These are phyloP conservation scores for Nakazawaea populi DNA, from an alignment of 805 yeast genomes.

Conservation along the genomic window DNA sequence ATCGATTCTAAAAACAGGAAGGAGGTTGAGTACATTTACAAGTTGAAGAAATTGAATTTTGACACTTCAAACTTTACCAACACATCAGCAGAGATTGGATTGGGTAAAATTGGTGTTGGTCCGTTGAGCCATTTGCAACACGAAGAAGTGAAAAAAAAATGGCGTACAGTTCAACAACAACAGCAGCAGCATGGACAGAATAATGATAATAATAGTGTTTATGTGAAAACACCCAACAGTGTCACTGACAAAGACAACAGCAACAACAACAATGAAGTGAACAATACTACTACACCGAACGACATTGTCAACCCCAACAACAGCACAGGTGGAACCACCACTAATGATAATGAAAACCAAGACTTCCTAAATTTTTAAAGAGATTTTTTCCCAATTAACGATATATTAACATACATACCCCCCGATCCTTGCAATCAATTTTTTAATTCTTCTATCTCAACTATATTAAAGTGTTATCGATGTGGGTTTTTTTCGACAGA, in stretches of 20 bases:
- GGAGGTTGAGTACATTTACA: slow-evolving; percentile 68
- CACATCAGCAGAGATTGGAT: slow-evolving; percentile 75
- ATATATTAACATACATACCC: no score
- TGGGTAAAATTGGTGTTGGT: slow-evolving; percentile 79
- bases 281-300: not conserved
- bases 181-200: not conserved
- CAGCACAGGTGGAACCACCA: not conserved
- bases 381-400: not conserved
- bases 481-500: no score
- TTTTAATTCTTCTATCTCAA: no score
- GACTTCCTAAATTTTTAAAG: slow-evolving; percentile 2
- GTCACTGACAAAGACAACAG: not conserved
- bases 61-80: slow-evolving; percentile 45
- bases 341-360: slow-evolving; percentile 1
- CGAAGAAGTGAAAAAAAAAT: slow-evolving; percentile 5
- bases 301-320: not conserved
- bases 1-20: slow-evolving; percentile 75
- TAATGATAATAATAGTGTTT: no score
- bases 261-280: slow-evolving; percentile 6
- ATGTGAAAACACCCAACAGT: no score
- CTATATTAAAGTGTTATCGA: no score
- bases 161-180: not conserved
- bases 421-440: not conserved
- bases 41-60: slow-evolving; percentile 40
- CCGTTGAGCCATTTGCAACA: slow-evolving; percentile 46